A percentile compares a stretch with the other conserved stretches of the same genome.
These are phyloP conservation scores for Penicillium sp. DNA, from an alignment of 2,329 filamentous ascomycete genomes.

Conservation along the genomic window DNA sequence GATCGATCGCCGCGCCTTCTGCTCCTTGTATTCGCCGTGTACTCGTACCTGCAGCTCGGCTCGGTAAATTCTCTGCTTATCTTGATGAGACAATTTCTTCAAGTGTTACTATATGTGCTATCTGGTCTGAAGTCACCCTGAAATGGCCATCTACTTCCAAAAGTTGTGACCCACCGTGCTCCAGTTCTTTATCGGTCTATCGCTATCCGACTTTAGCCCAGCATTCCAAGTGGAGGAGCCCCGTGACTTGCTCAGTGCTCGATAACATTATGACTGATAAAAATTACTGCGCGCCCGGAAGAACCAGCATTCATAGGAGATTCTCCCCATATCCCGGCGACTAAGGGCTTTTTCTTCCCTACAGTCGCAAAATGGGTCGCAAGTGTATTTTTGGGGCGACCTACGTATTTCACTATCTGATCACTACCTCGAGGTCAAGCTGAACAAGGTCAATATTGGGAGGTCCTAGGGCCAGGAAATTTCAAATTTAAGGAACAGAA, in stretches of 20 bases:
- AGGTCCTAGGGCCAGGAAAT: too few relatives aligned
- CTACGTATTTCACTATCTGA: too few relatives aligned
- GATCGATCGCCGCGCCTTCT: neutral
- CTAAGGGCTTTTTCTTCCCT: too few relatives aligned
- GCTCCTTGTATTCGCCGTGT: neutral
- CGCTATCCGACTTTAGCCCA: neutral
- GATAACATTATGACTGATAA: neutral
- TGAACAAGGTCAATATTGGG: too few relatives aligned
- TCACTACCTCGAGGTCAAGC: too few relatives aligned
- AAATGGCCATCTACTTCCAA: neutral
- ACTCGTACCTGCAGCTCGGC: neutral
- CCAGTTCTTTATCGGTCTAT: neutral
- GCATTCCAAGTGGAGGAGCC: neutral
- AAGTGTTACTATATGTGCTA: neutral
- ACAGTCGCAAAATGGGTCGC: too few relatives aligned
- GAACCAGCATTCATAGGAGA: too few relatives aligned
- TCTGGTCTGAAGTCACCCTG: neutral
- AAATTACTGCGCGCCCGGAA: too few relatives aligned
- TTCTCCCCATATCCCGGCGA: too few relatives aligned
- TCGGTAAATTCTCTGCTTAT: neutral
- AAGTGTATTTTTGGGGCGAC: too few relatives aligned
- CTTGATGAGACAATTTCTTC: neutral
- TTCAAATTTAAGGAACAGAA: too few relatives aligned
- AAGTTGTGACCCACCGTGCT: neutral
- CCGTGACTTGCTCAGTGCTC: neutral